A percentile compares a stretch with the other conserved stretches of the same genome.
phyloP scores from a whole-genome alignment of 1,284 basidiomycete genomes.

The Xerocomus minutiporus region DNA sequence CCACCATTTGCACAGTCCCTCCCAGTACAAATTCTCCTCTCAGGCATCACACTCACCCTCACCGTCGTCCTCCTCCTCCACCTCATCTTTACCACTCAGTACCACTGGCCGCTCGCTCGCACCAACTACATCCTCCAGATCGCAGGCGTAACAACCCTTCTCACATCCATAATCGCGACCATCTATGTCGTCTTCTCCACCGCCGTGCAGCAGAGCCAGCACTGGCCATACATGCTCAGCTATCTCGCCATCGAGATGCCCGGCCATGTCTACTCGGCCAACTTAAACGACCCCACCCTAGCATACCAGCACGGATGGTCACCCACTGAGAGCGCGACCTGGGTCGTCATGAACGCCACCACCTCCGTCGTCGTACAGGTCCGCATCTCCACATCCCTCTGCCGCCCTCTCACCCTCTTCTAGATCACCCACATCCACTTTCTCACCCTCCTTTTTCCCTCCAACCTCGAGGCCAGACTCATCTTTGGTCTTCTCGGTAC shows the following conservation, averaged over 20 bases:
- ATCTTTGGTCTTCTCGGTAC: conserved; percentile 82
- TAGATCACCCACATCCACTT: conserved; percentile 98
- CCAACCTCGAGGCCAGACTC: conserved; percentile 83
- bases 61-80: conserved; percentile 87
- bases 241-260: conserved; percentile 86
- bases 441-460: conserved; percentile 92
- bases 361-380: conserved; percentile 86
- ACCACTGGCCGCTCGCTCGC: conserved; percentile 91
- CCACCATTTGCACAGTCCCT: conserved; percentile 82
- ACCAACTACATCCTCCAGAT: conserved; percentile 91
- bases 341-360: conserved; percentile 85
- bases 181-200: conserved; percentile 69
- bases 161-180: conserved; percentile 74
- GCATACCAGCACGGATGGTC: conserved; percentile 54
- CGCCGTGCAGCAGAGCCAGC: conserved; percentile 58
- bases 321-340: conserved; percentile 66
- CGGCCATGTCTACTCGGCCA: conserved; percentile 20
- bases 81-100: conserved; percentile 91
- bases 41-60: conserved; percentile 85
- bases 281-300: conserved; percentile 26
- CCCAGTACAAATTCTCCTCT: conserved; percentile 86
- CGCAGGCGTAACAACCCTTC: conserved; percentile 73
- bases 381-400: conserved; percentile 18
- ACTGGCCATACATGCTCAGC: conserved; percentile 93
- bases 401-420: neutral